These are phyloP conservation scores for Volvariella volvacea DNA, from an alignment of 1,284 basidiomycete species.

Conservation along the genomic window DNA sequence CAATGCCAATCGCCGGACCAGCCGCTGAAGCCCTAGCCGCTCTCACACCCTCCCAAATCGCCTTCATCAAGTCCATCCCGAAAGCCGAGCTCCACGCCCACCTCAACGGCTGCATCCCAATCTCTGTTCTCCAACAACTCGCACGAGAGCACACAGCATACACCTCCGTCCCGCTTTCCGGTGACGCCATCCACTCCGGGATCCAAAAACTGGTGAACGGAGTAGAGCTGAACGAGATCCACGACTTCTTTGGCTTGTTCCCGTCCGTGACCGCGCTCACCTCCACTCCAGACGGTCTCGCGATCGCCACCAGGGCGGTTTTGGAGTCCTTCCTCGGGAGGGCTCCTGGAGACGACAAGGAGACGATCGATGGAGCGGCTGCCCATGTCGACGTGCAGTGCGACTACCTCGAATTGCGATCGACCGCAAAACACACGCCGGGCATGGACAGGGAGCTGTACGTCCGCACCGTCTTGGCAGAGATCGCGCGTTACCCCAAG, in stretches of 20 bases:
- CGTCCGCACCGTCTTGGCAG: conserved; percentile 57
- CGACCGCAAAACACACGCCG: conserved; percentile 53
- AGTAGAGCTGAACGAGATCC: conserved; percentile 44
- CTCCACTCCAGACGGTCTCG: conserved; percentile 45
- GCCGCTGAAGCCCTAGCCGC: conserved; percentile 42
- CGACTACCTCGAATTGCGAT: conserved; percentile 67
- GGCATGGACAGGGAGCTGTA: conserved; percentile 54
- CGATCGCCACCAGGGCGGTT: conserved; percentile 53
- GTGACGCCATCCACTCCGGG: conserved; percentile 30
- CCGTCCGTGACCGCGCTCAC: conserved; percentile 74
- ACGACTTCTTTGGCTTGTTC: conserved; percentile 71
- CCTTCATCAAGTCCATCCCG: conserved; percentile 55
- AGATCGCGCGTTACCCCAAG: conserved; percentile 49
- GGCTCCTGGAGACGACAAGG: conserved; percentile 19
- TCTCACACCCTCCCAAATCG: conserved; percentile 41
- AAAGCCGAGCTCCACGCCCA: conserved; percentile 83
- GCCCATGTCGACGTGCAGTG: conserved; percentile 47
- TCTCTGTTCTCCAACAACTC: conserved; percentile 58
- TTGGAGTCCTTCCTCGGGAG: conserved; percentile 51
- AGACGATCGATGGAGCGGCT: conserved; percentile 8
- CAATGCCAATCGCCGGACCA: conserved; percentile 21
- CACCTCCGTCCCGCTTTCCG: conserved; percentile 12
- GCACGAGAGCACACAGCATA: conserved; percentile 35
- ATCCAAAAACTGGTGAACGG: conserved; percentile 47
- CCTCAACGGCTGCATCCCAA: conserved; percentile 75